Base-by-base conservation (phyloP, 1,139 yeast genomes). In the Yamadazyma triangularis region DNA sequence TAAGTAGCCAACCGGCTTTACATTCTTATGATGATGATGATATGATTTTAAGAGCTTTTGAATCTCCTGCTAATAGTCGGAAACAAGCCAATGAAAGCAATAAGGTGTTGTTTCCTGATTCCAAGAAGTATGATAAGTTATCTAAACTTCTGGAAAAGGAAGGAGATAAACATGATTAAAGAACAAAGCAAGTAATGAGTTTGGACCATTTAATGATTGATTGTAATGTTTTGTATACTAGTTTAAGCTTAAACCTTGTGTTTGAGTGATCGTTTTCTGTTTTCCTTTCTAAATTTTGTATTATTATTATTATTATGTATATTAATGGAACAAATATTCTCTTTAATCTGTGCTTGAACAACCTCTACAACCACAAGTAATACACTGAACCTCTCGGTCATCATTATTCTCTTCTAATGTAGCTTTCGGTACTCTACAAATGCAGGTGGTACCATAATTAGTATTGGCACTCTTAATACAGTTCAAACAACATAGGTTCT, bases 361-460 rank as follows among this genome's bases (percentile, higher is more conserved):
- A 2, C 96, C 96, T 38, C 73, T 64, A 47, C 96, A 88, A 0
- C 96, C 96, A 61, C 96, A 88, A 23, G 84, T 85, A 7, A 83
- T 70, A 53, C 96, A 88, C 42, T 80, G 78, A 8, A 76, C 45
- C 2, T 42, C 64, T 31, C 58, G 60, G 8, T 47, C 48, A n/a
- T 45, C 48, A n/a, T 52, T 54, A 14, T 59, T 60, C 27, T 64
- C 70, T 16, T 65, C 51, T 28, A 72, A 57, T 13, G 61, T 68
- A 3, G 71, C 68, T 42, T 78, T 72, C 1, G 96, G 95, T 2
- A 88, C 96, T 33, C 96, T 63, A 48, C 96, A 88, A 13, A 88
- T 76, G 57, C 96, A 88, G 0, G 89, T 70, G 4, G 76, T 72
- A 8, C 78, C 79, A 41, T 79, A 81, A 44, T 73, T 74, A 28